These are phyloP conservation scores for Psidium friedrichsthalianum DNA, from an alignment of 345 rosid species.

Conservation along the genomic window DNA sequence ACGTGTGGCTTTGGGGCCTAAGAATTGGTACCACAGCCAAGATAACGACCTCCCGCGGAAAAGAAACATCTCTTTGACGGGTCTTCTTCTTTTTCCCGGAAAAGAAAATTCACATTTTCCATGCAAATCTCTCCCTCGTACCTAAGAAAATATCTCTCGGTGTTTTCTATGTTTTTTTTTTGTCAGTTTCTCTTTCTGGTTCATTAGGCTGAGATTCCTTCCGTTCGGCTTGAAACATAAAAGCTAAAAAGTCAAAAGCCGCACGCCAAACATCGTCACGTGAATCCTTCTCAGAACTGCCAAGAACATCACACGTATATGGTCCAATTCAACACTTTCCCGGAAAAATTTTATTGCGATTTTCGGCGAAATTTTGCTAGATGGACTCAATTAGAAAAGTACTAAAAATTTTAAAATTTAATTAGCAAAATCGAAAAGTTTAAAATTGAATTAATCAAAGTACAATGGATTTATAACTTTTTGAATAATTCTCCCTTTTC, in stretches of 20 bases:
- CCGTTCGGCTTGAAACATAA: background rate
- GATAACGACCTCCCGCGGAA: background rate
- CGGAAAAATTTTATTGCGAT: too few relatives aligned
- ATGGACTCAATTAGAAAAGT: too few relatives aligned
- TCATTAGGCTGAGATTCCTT: background rate
- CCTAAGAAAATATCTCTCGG: background rate
- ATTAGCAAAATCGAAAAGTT: too few relatives aligned
- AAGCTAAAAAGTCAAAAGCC: background rate
- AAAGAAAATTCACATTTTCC: constrained; percentile 4
- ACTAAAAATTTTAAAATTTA: too few relatives aligned
- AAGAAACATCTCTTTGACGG: background rate
- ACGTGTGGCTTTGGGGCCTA: background rate
- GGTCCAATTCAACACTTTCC: background rate
- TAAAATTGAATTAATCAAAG: too few relatives aligned
- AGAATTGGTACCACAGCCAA: background rate
- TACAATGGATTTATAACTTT: too few relatives aligned
- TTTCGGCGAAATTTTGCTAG: too few relatives aligned
- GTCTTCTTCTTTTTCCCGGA: background rate
- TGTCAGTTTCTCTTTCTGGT: background rate
- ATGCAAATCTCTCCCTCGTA: background rate
- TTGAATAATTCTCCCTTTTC: too few relatives aligned
- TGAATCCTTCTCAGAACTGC: background rate
- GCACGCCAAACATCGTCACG: background rate
- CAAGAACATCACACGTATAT: background rate
- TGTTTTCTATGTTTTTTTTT: background rate